These are phyloP conservation scores for Candida pseudocylindracea DNA, from an alignment of 1,139 yeast genomes.

Conservation along the genomic window DNA sequence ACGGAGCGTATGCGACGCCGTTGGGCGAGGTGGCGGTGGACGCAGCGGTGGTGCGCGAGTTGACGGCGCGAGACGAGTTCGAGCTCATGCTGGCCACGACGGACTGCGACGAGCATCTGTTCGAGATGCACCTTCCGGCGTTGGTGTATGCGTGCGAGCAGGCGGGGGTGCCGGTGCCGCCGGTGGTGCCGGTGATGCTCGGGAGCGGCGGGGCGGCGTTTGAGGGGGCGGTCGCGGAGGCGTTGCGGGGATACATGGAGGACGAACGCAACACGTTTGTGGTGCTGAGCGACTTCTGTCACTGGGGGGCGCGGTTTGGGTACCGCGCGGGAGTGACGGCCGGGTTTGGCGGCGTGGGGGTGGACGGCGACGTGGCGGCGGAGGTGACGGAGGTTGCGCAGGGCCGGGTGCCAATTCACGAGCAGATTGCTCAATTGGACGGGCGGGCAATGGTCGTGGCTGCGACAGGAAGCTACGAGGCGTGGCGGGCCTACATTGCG, in stretches of 20 bases:
- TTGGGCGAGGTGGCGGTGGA: conserved; percentile 59
- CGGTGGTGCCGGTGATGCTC: conserved; percentile 61
- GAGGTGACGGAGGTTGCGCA: not conserved
- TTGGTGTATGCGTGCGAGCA: conserved; percentile 23
- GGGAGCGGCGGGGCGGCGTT: conserved; percentile 31
- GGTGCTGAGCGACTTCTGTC: conserved; percentile 84
- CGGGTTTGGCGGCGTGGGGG: conserved; percentile 2
- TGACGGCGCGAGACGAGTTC: conserved; percentile 14
- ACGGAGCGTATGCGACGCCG: conserved; percentile 51
- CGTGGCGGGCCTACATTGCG: conserved; percentile 48
- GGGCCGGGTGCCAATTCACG: conserved; percentile 24
- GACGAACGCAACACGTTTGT: conserved; percentile 47
- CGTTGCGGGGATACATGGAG: conserved; percentile 29
- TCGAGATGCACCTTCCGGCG: conserved; percentile 88
- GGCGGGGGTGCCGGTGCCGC: conserved; percentile 17
- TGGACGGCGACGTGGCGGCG: conserved; percentile 1
- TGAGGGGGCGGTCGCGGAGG: conserved; percentile 21
- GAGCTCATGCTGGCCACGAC: conserved; percentile 29
- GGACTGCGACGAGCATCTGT: conserved; percentile 80
- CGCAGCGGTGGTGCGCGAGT: conserved; percentile 12
- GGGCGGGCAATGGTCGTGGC: conserved; percentile 46
- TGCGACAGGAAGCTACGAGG: conserved; percentile 22
- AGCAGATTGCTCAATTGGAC: conserved; percentile 57
- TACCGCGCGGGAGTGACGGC: conserved; percentile 35
- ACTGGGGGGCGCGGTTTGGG: conserved; percentile 76